These are phyloP conservation scores for Phytophthora boehmeriae DNA, from an alignment of 352 stramenopile genomes.

Conservation along the genomic window DNA sequence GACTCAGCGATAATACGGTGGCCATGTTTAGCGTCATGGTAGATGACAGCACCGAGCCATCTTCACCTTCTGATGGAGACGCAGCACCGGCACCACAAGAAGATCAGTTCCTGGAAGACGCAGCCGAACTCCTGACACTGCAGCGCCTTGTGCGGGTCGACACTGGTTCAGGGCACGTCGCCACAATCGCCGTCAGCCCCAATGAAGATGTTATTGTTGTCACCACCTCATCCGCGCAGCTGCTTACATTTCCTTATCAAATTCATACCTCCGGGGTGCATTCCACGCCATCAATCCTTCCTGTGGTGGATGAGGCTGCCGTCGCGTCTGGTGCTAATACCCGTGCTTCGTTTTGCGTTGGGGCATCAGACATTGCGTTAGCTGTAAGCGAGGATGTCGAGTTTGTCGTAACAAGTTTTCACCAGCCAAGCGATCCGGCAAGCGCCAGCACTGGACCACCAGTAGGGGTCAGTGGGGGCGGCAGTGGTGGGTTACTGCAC, in stretches of 20 bases:
- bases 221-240: slow-evolving; percentile 63
- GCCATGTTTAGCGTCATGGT: slow-evolving; percentile 64
- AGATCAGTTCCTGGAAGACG: slow-evolving; percentile 28
- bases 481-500: slow-evolving; percentile 45
- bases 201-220: slow-evolving; percentile 79
- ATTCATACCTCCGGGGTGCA: slow-evolving; percentile 34
- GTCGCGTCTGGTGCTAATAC: slow-evolving; percentile 4
- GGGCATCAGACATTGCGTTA: slow-evolving; percentile 10
- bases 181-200: slow-evolving; percentile 69
- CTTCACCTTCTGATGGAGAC: slow-evolving; percentile 26
- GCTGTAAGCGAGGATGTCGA: slow-evolving; percentile 72
- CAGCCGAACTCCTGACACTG: slow-evolving; percentile 50
- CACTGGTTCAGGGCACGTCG: slow-evolving; percentile 41
- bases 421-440: slow-evolving; percentile 57
- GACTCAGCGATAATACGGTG: slow-evolving; percentile 71
- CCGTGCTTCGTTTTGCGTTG: neutral
- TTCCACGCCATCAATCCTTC: slow-evolving; percentile 13
- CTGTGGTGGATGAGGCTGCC: slow-evolving; percentile 26
- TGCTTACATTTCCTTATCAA: slow-evolving; percentile 81
- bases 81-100: slow-evolving; percentile 11
- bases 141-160: slow-evolving; percentile 74
- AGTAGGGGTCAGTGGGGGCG: slow-evolving; percentile 11
- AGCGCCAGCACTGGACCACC: slow-evolving; percentile 22
- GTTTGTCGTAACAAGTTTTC: slow-evolving; percentile 72
- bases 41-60: slow-evolving; percentile 29